These are phyloP conservation scores for Tylopilus vinaceipallidus DNA, from an alignment of 768 basidiomycete species.

Conservation along the genomic window DNA sequence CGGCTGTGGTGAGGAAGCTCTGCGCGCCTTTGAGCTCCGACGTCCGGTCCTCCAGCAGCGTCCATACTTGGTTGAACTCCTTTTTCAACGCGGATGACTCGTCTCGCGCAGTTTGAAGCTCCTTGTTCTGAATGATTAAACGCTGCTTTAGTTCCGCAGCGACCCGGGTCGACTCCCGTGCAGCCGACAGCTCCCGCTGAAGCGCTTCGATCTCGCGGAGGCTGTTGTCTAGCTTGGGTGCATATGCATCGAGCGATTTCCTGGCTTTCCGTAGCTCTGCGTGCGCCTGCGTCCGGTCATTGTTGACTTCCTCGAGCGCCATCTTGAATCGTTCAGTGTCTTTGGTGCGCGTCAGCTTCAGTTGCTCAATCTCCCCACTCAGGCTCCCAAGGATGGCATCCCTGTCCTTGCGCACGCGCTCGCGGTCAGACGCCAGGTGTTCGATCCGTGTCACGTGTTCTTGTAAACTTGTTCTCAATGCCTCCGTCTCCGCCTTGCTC, in stretches of 20 bases:
- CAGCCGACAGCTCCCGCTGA: conserved; percentile 11
- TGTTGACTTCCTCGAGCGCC: conserved; percentile 28
- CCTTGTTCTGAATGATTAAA: conserved; percentile 20
- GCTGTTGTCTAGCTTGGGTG: conserved; percentile 18
- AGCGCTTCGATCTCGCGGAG: conserved; percentile 18
- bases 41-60: conserved; percentile 40
- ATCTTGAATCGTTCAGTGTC: conserved; percentile 15
- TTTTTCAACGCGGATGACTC: conserved; percentile 29
- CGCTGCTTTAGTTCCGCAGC: conserved; percentile 16
- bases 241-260: conserved; percentile 19
- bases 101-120: conserved; percentile 22
- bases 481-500: conserved; percentile 15
- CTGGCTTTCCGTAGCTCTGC: conserved; percentile 21
- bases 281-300: conserved; percentile 18
- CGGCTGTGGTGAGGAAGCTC: conserved; percentile 43
- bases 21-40: conserved; percentile 45
- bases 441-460: conserved; percentile 21
- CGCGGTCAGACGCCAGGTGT: conserved; percentile 22
- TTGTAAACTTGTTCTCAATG: conserved; percentile 16
- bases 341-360: conserved; percentile 14
- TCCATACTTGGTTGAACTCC: conserved; percentile 27
- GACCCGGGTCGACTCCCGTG: conserved; percentile 12
- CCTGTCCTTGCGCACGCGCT: conserved; percentile 24
- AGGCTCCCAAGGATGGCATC: conserved; percentile 17
- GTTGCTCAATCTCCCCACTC: conserved; percentile 21